Base-by-base conservation (phyloP, 2,329 filamentous ascomycete genomes). In the Cladophialophora exuberans region DNA sequence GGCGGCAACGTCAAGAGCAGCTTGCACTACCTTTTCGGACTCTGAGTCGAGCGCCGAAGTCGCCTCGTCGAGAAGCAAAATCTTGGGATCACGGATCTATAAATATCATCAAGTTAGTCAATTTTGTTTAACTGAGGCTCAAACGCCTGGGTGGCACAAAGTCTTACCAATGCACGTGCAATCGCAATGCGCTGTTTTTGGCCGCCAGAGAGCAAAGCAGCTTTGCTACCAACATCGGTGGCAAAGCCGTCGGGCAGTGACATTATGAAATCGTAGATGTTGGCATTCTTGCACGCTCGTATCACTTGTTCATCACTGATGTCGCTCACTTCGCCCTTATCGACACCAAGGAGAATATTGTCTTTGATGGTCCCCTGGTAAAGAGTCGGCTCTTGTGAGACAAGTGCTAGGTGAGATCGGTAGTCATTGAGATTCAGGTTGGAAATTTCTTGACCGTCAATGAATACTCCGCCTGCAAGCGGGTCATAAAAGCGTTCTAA, bases 181-280 rank as follows among this genome's bases (percentile, higher is more conserved):
- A 97, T 97, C 45, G 91, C 93, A 30, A 97, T 86, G 57, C 94
- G 88, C 73, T 97, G 93, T 69, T 96, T 96, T 73, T 97, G 94
- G 0, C 93, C 94, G 52, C 94, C 93, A 1, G 87, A 92, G 13
- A 96, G 76, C 69, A 97, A 83, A 13, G 84, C 82, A 39, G 93
- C 94, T 75, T 96, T 96, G 70, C 82, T 89, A 23, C 94, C 93
- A 25, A 96, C 91, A 2, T 92, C 69, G 0, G 92, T 96, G 66
- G 86, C 83, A 75, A 96, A 91, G 13, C 90, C 91, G 2, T 96
- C 90, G 1, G 89, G 90, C 15, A 95, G 77, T 3, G 88, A 93
- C 64, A 89, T 78, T 74, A 96, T 91, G 68, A 96, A 96, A 66
- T 96, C 90, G 73, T 92, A 91, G 62, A 96, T 96, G 68, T 96